A percentile compares a stretch with the other conserved stretches of the same genome.
Evolutionary conservation across 129 eudicot genomes (phyloP).

Genomic region (Ambrosia trifida): DNA sequence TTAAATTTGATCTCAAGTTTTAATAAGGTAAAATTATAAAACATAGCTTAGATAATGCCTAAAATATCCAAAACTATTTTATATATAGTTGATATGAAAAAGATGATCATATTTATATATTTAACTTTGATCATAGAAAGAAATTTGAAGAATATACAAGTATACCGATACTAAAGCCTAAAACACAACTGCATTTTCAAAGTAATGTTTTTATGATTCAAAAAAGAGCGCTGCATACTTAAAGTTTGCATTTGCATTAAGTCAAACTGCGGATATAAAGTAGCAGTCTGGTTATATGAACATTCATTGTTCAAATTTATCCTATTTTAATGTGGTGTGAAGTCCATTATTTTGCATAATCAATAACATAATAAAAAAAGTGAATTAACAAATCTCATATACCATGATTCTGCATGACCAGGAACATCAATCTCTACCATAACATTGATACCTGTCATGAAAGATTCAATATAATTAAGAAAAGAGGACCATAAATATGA

Average conservation of each 20-base stretch:
- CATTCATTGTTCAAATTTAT: background rate
- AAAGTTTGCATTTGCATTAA: background rate
- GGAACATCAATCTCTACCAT: constrained; percentile 99
- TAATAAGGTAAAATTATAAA: background rate
- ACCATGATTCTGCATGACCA: constrained; percentile 99
- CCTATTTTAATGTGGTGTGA: background rate
- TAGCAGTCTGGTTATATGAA: background rate
- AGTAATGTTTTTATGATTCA: no score
- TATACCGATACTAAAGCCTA: no score
- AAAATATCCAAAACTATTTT: background rate
- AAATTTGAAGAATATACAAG: no score
- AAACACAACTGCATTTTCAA: no score
- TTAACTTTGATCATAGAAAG: no score
- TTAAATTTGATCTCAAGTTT: background rate
- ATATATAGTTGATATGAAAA: constrained; percentile 7
- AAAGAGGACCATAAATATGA: constrained; percentile 23
- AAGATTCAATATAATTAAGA: constrained; percentile 5
- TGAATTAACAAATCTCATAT: constrained; percentile 20
- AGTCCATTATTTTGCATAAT: background rate
- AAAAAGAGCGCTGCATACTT: background rate
- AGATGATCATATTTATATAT: background rate
- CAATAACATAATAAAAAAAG: background rate
- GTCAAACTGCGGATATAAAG: background rate
- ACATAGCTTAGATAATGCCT: no score
- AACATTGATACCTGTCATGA: constrained; percentile 74